Evolutionary conservation across 2,329 filamentous ascomycete species (phyloP), one percentile per base, ranked within the genome.

Genomic region (Colletotrichum sp.): DNA sequence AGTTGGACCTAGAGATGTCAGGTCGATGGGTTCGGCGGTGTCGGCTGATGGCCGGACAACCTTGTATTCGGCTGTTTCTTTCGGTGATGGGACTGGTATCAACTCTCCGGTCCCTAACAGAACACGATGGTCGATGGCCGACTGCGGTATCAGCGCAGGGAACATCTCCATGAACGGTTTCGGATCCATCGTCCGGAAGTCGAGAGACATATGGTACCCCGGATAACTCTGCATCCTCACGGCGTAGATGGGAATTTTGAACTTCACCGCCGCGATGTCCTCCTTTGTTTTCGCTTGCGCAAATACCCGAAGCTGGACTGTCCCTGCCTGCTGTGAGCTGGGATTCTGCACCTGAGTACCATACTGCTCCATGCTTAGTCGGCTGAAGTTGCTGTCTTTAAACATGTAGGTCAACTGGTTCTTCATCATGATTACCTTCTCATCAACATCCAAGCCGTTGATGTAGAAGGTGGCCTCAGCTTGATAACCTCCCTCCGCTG

Each of bases 401-500:
- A 83, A 81, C 65, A 79, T 78, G 60, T 79, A 30, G 8, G 61
- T 56, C 2, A 81, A 24, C 58, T 81, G 80, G 2, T 77, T 76
- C 36, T 77, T 77, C 76, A 79, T 78, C 77, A 80, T 80, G 38
- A 77, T 24, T 1, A 75, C 77, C 32, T 81, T 80, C 58, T 81
- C 75, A 3, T 69, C 16, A 9, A 76, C 73, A n/a, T 77, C 75
- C 4, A 77, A 69, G 1, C 75, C 72, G 30, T 77, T 75, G 58
- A 77, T 71, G 13, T 75, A 77, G 48, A 77, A 75, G 3, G 69
- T 71, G 6, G 72, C 71, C 77, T 90, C 84, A 3, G 83, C 83
- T 78, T 89, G 85, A 73, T 84, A 90, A 0, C 88, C 88, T 9
- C 85, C 88, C 10, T 83, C 81, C 72, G 88, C 89, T 75, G 87